Percentiles rank a stretch among this genome's conserved stretches.
Evolutionary conservation across 305 asterid species (phyloP).

Genomic region (Fraxinus nigra): DNA sequence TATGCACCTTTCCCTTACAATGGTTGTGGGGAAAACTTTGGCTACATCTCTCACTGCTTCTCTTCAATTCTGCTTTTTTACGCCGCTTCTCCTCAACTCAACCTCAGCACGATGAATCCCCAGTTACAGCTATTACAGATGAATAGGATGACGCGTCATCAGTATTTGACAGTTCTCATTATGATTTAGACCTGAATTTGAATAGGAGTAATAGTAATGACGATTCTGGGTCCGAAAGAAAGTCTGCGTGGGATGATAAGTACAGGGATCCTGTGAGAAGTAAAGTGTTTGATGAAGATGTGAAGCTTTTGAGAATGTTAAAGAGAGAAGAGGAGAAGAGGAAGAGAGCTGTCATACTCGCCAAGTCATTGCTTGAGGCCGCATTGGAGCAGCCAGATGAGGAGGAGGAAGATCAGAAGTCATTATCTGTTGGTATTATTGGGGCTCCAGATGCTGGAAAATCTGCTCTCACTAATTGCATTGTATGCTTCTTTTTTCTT

Average conservation of each 20-base stretch:
- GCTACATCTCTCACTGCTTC: too few species aligned
- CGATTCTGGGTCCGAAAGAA: conserved; percentile 14
- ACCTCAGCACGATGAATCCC: conserved; percentile 50
- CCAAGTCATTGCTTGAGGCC: conserved; percentile 57
- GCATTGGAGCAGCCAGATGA: conserved; percentile 35
- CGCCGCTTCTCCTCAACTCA: conserved; percentile 53
- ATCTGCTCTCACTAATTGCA: conserved; percentile 84
- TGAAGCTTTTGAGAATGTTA: conserved; percentile 38
- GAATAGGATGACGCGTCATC: conserved; percentile 38
- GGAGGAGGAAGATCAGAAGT: conserved; percentile 75
- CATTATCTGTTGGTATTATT: conserved; percentile 81
- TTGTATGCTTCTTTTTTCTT: conserved; percentile 40
- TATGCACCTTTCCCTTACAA: too few species aligned
- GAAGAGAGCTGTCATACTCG: conserved; percentile 62
- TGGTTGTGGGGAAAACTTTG: too few species aligned
- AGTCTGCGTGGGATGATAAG: conserved; percentile 61
- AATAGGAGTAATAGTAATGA: conserved; percentile 1
- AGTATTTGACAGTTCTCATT: conserved; percentile 70
- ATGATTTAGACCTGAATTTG: conserved; percentile 24
- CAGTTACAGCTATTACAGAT: conserved; percentile 36
- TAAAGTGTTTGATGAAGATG: conserved; percentile 61
- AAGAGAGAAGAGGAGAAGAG: conserved; percentile 67
- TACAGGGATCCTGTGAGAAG: conserved; percentile 64
- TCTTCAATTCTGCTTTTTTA: conserved; percentile 19
- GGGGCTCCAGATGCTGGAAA: conserved; percentile 99